Base-by-base conservation (phyloP, 345 rosid genomes). In the Acer campestre region DNA sequence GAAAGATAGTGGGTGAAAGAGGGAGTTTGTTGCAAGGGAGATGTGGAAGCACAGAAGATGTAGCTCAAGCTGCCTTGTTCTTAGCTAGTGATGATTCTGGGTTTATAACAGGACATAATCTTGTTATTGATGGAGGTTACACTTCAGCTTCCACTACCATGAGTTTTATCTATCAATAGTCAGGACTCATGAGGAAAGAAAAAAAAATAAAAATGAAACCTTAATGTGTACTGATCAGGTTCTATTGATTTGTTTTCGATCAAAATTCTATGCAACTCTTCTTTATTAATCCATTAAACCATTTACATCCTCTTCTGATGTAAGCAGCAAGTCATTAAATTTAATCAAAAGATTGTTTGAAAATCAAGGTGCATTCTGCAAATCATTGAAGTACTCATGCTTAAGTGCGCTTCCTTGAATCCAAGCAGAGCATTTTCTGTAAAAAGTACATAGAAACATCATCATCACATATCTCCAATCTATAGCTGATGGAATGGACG, bases 71-170 rank as follows among this genome's bases (percentile, higher is more conserved):
- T 20, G 95, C 92, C 6, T 17, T 94, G 82, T 94, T 93, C 76
- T 88, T 93, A 14, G 97, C 92, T 1, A 84, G 89, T 35, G 87
- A 89, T 2, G 93, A 91, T 4, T 69, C 95, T 0, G 93, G 94
- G 5, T 94, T 84, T 63, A 78, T 92, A 38, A 93, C 96, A 25
- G 96, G 86, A 68, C 97, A 94, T 71, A 94, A 94, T 75, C 84
- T 94, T 23, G 87, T 94, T 3, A 48, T 93, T 40, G 97, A 93
- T 78, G 98, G 98, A 2, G 95, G 98, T 8, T 93, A 64, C 63
- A 94, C 98, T 9, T 83, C 97, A 17, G 93, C 88, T 27, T 62
- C 74, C 65, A 80, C 46, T 17, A 59, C 73, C 40, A 80, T 87
- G 88, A 75, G 74, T 63, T 85, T 85, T 76, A 91, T 93, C 78